Evolutionary conservation across 2,329 filamentous ascomycete genomes (phyloP).

Genomic region (Apiospora hydei): DNA sequence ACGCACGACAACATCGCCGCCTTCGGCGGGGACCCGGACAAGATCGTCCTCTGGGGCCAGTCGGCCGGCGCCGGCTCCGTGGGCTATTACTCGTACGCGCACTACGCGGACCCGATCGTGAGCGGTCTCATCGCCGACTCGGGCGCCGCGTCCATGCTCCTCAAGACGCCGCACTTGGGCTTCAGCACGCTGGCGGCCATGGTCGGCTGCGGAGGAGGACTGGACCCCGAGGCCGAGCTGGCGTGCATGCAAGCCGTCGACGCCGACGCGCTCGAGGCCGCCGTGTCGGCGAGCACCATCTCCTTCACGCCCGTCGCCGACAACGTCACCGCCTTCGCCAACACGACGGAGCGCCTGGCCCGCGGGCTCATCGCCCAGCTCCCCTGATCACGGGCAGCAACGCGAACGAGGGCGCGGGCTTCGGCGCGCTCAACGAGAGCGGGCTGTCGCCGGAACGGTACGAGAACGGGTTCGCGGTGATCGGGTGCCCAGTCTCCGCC

Average conservation of each 20-base stretch:
- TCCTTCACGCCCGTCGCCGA: conserved; percentile 26
- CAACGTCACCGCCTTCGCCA: conserved; percentile 27
- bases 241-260: conserved; percentile 36
- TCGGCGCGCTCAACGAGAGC: conserved; percentile 30
- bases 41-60: conserved; percentile 28
- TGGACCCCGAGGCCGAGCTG: conserved; percentile 32
- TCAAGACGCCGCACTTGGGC: conserved; percentile 41
- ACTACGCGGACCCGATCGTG: conserved; percentile 41
- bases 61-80: conserved; percentile 26
- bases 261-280: conserved; percentile 29
- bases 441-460: conserved; percentile 27
- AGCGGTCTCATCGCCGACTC: conserved; percentile 44
- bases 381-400: conserved; percentile 39
- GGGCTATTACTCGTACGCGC: conserved; percentile 26
- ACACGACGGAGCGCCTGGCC: conserved; percentile 26
- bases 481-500: conserved; percentile 26
- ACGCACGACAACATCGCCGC: conserved; percentile 23
- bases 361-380: conserved; percentile 29
- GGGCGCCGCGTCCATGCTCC: conserved; percentile 46
- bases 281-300: conserved; percentile 23
- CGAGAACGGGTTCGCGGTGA: conserved; percentile 3
- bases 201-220: conserved; percentile 33
- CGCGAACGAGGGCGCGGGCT: conserved; percentile 36
- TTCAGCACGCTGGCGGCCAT: conserved; percentile 36
- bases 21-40: conserved; percentile 4